Conservation (phyloP, 352 stramenopile genomes). For the Detonula confervacea region DNA sequence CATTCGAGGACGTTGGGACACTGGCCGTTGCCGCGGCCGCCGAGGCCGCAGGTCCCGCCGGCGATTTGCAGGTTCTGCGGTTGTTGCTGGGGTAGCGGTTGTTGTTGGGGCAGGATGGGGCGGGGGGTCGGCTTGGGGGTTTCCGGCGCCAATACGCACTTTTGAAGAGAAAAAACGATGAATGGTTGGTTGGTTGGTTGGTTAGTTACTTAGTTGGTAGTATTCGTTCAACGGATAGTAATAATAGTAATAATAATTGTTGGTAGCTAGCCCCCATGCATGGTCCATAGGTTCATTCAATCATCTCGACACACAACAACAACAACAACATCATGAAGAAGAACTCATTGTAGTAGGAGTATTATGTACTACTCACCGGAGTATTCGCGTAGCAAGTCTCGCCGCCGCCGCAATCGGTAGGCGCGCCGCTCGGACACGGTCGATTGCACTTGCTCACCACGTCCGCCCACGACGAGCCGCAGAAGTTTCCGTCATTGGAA, state of each 20-base stretch:
- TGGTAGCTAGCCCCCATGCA: too few relatives aligned
- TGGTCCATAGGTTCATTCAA: too few relatives aligned
- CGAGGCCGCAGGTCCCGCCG: neutral
- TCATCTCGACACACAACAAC: too few relatives aligned
- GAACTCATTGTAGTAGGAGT: neutral
- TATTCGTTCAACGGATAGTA: too few relatives aligned
- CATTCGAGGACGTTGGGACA: conserved; percentile 21
- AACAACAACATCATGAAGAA: neutral
- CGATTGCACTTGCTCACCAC: conserved; percentile 16
- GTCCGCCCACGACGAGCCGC: conserved; percentile 30
- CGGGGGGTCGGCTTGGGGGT: neutral
- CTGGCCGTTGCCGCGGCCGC: conserved; percentile 16
- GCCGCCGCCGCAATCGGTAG: conserved; percentile 17
- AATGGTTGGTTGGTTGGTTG: too few relatives aligned
- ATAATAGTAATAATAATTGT: too few relatives aligned
- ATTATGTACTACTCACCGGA: conserved; percentile 18
- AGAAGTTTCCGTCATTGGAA: conserved; percentile 27
- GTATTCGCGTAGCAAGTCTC: conserved; percentile 42
- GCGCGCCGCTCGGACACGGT: conserved; percentile 25
- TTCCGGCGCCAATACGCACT: too few relatives aligned
- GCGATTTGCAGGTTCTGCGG: neutral
- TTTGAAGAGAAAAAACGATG: too few relatives aligned
- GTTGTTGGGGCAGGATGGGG: neutral
- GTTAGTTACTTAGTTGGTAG: too few relatives aligned
- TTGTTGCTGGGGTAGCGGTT: too few relatives aligned